A percentile compares a stretch with the other conserved stretches of the same genome.
Evolutionary conservation across 177 flowering plant genomes (phyloP).

Genomic region (Vitis hybrid): DNA sequence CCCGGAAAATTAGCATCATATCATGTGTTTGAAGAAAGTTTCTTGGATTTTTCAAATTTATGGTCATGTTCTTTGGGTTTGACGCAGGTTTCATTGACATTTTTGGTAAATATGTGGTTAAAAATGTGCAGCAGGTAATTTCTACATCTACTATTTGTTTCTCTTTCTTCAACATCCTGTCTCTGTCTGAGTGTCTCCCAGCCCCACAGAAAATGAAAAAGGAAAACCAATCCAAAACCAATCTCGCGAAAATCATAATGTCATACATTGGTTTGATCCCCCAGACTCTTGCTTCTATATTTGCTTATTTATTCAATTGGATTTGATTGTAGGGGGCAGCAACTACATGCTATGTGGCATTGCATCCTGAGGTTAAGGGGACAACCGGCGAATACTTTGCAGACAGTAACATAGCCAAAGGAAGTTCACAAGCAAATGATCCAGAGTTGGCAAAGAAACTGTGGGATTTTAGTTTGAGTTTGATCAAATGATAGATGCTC

Average conservation of each 20-base stretch:
- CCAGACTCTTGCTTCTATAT: not conserved
- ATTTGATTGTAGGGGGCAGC: conserved; percentile 69
- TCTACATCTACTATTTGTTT: not conserved
- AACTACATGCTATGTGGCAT: conserved; percentile 76
- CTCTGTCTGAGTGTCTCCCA: too few species aligned
- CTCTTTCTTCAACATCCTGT: not conserved
- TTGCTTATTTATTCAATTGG: not conserved
- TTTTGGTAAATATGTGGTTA: conserved; percentile 34
- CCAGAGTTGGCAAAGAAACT: conserved; percentile 40
- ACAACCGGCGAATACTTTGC: conserved; percentile 56
- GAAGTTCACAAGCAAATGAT: not conserved
- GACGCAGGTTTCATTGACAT: conserved; percentile 28
- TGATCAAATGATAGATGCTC: conserved; percentile 22
- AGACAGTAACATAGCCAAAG: conserved; percentile 50
- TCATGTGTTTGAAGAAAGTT: too few species aligned
- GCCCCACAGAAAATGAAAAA: not conserved
- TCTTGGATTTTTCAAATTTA: not conserved
- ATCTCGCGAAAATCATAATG: not conserved
- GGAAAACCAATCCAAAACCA: not conserved
- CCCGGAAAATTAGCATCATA: too few species aligned
- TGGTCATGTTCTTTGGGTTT: not conserved
- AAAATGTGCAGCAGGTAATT: conserved; percentile 41
- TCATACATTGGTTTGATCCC: not conserved
- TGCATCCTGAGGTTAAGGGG: conserved; percentile 71
- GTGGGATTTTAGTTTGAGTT: conserved; percentile 42